Evolutionary conservation across 1,284 basidiomycete species (phyloP).

Genomic region (Ceratobasidium sp.): DNA sequence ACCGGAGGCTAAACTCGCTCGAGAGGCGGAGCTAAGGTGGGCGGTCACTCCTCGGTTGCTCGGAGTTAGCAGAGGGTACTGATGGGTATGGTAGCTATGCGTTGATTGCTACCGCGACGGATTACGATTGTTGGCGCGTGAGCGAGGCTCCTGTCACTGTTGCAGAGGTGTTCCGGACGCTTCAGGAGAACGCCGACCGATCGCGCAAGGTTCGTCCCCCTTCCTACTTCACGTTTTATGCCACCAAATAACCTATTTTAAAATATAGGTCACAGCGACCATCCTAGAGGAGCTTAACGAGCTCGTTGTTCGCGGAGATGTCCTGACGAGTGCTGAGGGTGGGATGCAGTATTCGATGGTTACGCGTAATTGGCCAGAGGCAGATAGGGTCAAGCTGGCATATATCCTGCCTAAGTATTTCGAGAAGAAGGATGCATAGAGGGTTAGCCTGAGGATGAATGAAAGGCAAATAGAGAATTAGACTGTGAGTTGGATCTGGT

Average conservation of each 20-base stretch:
- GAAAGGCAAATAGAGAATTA: neutral
- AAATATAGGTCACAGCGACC: slow-evolving; percentile 66
- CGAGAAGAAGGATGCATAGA: slow-evolving; percentile 15
- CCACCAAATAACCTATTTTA: neutral
- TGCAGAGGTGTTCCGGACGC: slow-evolving; percentile 88
- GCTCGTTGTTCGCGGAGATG: slow-evolving; percentile 65
- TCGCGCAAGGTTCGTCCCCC: slow-evolving; percentile 72
- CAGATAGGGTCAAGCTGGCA: slow-evolving; percentile 79
- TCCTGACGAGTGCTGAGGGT: slow-evolving; percentile 77
- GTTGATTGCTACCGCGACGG: slow-evolving; percentile 90
- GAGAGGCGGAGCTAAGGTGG: slow-evolving; percentile 94
- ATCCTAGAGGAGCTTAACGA: slow-evolving; percentile 84
- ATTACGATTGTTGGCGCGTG: slow-evolving; percentile 92
- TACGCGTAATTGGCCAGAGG: slow-evolving; percentile 76
- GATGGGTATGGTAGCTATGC: slow-evolving; percentile 91
- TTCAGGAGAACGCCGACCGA: slow-evolving; percentile 87
- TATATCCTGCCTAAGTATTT: slow-evolving; percentile 75
- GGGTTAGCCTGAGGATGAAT: neutral
- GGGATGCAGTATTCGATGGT: slow-evolving; percentile 89
- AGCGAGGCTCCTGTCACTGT: slow-evolving; percentile 87
- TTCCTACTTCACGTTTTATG: no score
- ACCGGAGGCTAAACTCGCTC: slow-evolving; percentile 95
- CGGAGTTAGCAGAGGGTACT: no score
- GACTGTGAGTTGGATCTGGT: neutral
- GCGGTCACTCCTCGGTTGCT: no score